Base-by-base conservation (phyloP, 1,284 basidiomycete genomes). In the Ceratobasidium sp. region DNA sequence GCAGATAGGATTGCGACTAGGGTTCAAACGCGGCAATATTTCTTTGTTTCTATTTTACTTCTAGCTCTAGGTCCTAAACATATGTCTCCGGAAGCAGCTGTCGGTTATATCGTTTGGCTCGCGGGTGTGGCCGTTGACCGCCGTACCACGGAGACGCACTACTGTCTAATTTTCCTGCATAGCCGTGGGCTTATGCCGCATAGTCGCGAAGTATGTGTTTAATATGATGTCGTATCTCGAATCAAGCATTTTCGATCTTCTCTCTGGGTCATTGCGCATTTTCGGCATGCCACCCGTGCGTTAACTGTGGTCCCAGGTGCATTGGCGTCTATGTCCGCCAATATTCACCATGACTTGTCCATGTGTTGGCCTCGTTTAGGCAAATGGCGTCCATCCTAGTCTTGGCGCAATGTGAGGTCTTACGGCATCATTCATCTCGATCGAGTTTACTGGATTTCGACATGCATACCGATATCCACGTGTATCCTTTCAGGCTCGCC, bases 161-260 rank as follows among this genome's bases (percentile, higher is more conserved):
- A 45, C 39, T 64, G 3, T 64, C 33, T 54, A 23, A 53, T 53
- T 64, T 45, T 35, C 60, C 71, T 33, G 28, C 26, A 10, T 49
- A 39, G 61, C 51, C 45, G 15, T n/a, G 71, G 71, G 23, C 37
- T 37, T n/a, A 63, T 45, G 39, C 35, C 71, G 58, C 33, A 60
- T 64, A 39, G 61, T 45, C 61, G 39, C 61, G 39, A 45, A 64
- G n/a, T 64, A 45, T 74, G 51, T 53, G 39, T 45, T 60, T 35
- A 63, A 74, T 74, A 26, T 74, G 54, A 73, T 74, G 60, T 64
- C 47, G 56, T 71, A 47, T 64, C 71, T 42, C 47, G 47, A 74
- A 74, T 74, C 71, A 61, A 74, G 45, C 15, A 39, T 56, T 74
- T 63, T 74, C 51, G 56, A 10, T 17, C 64, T 47, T 42, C 47